These are phyloP conservation scores for Hippophae rhamnoides DNA, from an alignment of 306 rosid genomes.

Conservation along the genomic window DNA sequence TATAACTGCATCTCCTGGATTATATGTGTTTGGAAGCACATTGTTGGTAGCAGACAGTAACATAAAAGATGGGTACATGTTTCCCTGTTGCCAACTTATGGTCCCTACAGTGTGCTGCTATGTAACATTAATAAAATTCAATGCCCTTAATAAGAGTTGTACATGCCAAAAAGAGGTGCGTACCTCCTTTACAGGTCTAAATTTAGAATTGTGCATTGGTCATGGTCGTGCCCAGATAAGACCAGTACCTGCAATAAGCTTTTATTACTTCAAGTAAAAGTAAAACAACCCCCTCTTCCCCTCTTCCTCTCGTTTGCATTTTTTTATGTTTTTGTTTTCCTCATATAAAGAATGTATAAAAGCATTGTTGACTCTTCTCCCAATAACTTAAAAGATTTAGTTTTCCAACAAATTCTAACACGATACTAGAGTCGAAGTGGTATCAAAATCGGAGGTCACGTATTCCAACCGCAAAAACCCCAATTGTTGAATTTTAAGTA, in stretches of 20 bases:
- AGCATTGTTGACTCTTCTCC: too few relatives aligned
- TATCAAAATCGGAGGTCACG: too few relatives aligned
- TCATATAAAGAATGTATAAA: too few relatives aligned
- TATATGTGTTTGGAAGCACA: slow-evolving; percentile 33
- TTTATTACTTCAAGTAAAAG: slow-evolving; percentile 14
- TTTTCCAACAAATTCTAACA: too few relatives aligned
- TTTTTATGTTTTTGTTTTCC: too few relatives aligned
- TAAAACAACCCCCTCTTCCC: too few relatives aligned
- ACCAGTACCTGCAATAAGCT: slow-evolving; percentile 44
- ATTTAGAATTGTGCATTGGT: slow-evolving; percentile 56
- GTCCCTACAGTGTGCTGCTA: slow-evolving; percentile 84
- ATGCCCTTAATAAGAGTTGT: slow-evolving; percentile 12
- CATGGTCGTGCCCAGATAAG: slow-evolving; percentile 88
- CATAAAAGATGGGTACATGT: slow-evolving; percentile 67
- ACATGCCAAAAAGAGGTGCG: slow-evolving; percentile 14
- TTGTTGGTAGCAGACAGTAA: slow-evolving; percentile 50
- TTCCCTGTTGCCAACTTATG: not conserved
- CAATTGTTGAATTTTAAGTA: too few relatives aligned
- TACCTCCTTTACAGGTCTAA: slow-evolving; percentile 64
- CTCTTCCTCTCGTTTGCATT: too few relatives aligned
- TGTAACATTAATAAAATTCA: slow-evolving; percentile 27
- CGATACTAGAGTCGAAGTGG: too few relatives aligned
- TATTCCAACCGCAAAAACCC: too few relatives aligned
- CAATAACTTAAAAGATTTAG: too few relatives aligned
- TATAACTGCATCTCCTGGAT: slow-evolving; percentile 35